Evolutionary conservation across 176 grass and related monocot genomes (phyloP).

Genomic region (Luzula sylvatica): DNA sequence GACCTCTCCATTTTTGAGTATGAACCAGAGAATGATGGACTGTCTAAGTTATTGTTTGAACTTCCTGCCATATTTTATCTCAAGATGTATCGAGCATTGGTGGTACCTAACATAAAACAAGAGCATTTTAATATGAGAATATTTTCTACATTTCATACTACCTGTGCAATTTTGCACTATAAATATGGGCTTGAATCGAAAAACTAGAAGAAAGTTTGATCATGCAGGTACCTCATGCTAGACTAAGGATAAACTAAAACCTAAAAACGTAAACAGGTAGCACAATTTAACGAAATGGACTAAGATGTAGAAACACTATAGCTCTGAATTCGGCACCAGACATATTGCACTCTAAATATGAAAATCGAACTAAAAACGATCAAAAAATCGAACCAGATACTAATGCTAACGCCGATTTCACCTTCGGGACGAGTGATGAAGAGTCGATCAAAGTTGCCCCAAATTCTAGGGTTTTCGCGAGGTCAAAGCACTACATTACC

Average conservation of each 20-base stretch:
- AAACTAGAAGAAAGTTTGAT: no score
- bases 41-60: slow-evolving; percentile 20
- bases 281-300: not conserved
- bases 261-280: not conserved
- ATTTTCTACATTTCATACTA: no score
- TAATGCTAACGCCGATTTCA: not conserved
- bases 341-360: not conserved
- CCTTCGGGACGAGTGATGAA: not conserved
- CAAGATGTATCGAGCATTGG: slow-evolving; percentile 7
- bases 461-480: slow-evolving; percentile 18
- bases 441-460: not conserved
- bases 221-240: no score
- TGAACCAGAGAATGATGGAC: slow-evolving; percentile 4
- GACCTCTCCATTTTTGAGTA: slow-evolving; percentile 17
- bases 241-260: not conserved
- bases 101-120: slow-evolving; percentile 5
- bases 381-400: not conserved
- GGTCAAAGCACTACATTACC: slow-evolving; percentile 11
- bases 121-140: no score
- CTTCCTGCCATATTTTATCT: slow-evolving; percentile 9
- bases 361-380: not conserved
- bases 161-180: no score
- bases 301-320: not conserved
- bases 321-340: not conserved
- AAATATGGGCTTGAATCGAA: no score